These are phyloP conservation scores for Rheum nobile DNA, from an alignment of 148 eudicot species.

Conservation along the genomic window DNA sequence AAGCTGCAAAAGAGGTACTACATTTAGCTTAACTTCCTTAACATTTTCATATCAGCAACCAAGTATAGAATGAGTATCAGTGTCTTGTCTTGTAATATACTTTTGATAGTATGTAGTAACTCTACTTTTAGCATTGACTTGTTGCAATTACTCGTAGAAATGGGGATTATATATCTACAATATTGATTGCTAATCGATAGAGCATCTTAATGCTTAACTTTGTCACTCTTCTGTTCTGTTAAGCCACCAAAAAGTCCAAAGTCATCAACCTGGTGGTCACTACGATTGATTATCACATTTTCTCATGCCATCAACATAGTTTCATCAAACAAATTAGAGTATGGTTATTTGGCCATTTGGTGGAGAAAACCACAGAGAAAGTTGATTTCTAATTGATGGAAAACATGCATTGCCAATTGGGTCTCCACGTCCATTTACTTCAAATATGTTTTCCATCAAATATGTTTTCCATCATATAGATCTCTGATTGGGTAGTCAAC, in stretches of 20 bases:
- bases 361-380: neutral
- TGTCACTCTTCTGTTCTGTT: neutral
- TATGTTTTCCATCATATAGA: neutral
- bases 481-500: neutral
- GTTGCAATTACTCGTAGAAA: neutral
- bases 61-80: neutral
- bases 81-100: neutral
- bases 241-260: neutral
- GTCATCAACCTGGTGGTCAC: neutral
- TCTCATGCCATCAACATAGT: neutral
- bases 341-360: neutral
- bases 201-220: neutral
- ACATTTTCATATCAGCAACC: neutral
- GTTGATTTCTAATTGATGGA: neutral
- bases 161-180: neutral
- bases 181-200: neutral
- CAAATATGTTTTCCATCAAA: too few species aligned
- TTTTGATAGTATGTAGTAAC: neutral
- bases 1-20: slow-evolving; percentile 93
- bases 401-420: too few species aligned
- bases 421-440: too few species aligned
- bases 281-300: neutral
- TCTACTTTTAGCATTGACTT: neutral
- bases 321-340: neutral
- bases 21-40: neutral